Evolutionary conservation across 225 moss, liverwort and hornwort genomes (phyloP), one percentile per base, ranked within the genome.

Genomic region (Rhytidiadelphus loreus): DNA sequence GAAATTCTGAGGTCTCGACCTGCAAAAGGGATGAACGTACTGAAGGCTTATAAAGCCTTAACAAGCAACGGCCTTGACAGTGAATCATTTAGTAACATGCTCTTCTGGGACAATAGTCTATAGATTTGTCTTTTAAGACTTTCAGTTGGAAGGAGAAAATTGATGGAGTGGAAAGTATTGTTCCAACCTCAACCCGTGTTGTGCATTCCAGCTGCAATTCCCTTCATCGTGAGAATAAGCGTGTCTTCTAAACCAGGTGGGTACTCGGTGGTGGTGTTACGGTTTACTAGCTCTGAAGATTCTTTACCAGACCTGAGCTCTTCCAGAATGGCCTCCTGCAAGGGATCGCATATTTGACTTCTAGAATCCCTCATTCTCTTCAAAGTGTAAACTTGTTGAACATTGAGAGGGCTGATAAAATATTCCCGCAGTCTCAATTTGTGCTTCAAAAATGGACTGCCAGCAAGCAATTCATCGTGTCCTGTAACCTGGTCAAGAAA

Each of bases 221-320:
- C 94, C 81, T 95, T 95, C 95, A 95, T 95, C 66, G 95, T 95
- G 64, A 95, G 91, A 61, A 95, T 95, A 35, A 94, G 91, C 33
- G 94, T 92, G 77, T 94, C 94, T 85, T 94, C 94, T 83, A 94
- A 89, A 26, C 94, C 94, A 69, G 92, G 94, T 79, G 94, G 94
- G 89, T 94, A 94, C 13, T 94, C 91, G 21, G 90, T 90, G 62
- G 92, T 94, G 65, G 94, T 94, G 80, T 94, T 94, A 85, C 92
- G 94, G 11, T 88, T 89, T 75, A 94, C 92, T 59, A 94, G 90
- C 90, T 92, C 94, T 61, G 94, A 94, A 68, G 94, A 94, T 88
- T 91, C 91, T 76, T 94, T 94, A 26, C 91, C 91, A 61, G 92
- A 91, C 68, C 91, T 91, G 22, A 94, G 92, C 87, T 94, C 94